Evolutionary conservation across 2,329 filamentous ascomycete species (phyloP), one percentile per base, ranked within the genome.

Genomic region (Apiospora arundinis): DNA sequence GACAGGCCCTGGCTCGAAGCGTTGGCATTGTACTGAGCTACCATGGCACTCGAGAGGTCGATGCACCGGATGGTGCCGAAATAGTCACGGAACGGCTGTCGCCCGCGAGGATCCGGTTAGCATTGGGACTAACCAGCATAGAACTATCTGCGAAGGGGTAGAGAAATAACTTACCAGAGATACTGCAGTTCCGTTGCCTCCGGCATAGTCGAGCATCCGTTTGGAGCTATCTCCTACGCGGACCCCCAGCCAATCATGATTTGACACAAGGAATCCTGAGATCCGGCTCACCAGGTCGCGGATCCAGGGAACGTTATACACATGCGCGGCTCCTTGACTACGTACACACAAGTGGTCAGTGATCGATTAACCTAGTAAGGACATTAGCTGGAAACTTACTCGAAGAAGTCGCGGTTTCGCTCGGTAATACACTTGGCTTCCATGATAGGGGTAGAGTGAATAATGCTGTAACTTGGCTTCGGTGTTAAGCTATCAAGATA

Each of bases 331-430:
- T 11, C 40, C 40, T 42, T 42, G 40, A 11, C 40, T 42, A 2
- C 9, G 12, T 8, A 9, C 40, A 9, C 32, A 32, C 32, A 6
- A 32, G 9, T 42, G 4, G 9, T 42, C 40, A 42, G 40, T 14
- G 8, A 8, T 42, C 8, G 9, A 42, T 42, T 11, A 2, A 42
- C 2, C 2, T 42, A 14, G 8, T 42, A 8, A 42, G 40, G 40
- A 9, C 40, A 5, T 42, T 2, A 60, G 23, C 23, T 14, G 23
- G 52, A 5, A 7, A 16, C 52, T 60, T 28, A 60, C 52, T 60
- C 52, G 52, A 60, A 60, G 52, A 60, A 60, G 32, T 25, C 52
- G 52, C 52, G 52, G 52, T 60, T 60, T 25, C 52, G 52, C 52
- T 60, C 52, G 8, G 40, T 42, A 2, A 42, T 42, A 42, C 40